A percentile compares a stretch with the other conserved stretches of the same genome.
Conservation (phyloP, 1,139 yeast species). For the Blastobotrys illinoisensis region DNA sequence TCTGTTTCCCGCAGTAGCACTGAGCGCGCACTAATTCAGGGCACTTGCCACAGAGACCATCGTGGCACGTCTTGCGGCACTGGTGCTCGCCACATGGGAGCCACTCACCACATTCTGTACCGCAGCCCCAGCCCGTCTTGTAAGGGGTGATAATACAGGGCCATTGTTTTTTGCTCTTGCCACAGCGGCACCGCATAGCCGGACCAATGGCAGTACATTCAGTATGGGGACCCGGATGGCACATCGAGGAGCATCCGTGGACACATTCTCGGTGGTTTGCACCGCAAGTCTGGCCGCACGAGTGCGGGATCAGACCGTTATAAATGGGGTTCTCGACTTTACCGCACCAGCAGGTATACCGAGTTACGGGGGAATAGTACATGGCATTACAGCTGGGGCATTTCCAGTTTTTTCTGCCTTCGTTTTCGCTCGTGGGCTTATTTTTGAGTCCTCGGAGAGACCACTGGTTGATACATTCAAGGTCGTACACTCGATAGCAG, state of each 20-base stretch:
- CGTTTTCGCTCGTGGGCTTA: slow-evolving; percentile 10
- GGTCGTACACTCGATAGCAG: slow-evolving; percentile 76
- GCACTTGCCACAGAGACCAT: slow-evolving; percentile 78
- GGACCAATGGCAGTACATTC: slow-evolving; percentile 78
- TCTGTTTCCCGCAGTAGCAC: slow-evolving; percentile 70
- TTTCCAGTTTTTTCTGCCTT: slow-evolving; percentile 55
- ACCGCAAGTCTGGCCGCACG: slow-evolving; percentile 84
- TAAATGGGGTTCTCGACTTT: slow-evolving; percentile 61
- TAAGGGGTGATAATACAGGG: slow-evolving; percentile 74
- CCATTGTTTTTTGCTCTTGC: slow-evolving; percentile 56
- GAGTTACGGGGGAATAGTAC: slow-evolving; percentile 48
- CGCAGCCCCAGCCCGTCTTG: slow-evolving; percentile 62
- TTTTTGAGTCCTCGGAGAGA: slow-evolving; percentile 53
- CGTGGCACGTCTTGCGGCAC: slow-evolving; percentile 58
- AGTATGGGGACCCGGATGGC: slow-evolving; percentile 92
- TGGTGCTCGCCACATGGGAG: slow-evolving; percentile 70
- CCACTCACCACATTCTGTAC: slow-evolving; percentile 49
- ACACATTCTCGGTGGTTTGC: slow-evolving; percentile 42
- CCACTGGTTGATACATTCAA: slow-evolving; percentile 79
- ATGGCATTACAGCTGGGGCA: slow-evolving; percentile 80
- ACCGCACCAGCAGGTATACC: slow-evolving; percentile 89
- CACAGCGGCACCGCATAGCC: slow-evolving; percentile 66
- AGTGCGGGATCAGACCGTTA: slow-evolving; percentile 65
- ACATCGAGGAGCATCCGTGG: slow-evolving; percentile 67
- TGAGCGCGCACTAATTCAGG: slow-evolving; percentile 38